A percentile compares a stretch with the other conserved stretches of the same genome.
Evolutionary conservation across 352 stramenopile genomes (phyloP).

Genomic region (Aphanomyces invadans): DNA sequence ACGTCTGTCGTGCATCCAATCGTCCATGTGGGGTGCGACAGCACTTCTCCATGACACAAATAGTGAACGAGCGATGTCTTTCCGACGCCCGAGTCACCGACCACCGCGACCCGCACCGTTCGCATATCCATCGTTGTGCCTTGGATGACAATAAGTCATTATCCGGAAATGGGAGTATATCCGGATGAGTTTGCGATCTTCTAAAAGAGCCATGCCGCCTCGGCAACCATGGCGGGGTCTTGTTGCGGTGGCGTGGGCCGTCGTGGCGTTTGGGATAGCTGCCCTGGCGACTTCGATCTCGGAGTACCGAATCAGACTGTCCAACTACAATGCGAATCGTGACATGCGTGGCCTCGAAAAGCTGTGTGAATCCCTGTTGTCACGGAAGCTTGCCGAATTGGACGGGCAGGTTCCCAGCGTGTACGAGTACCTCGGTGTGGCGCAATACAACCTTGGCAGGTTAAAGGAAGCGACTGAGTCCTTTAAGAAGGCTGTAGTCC

Average conservation of each 20-base stretch:
- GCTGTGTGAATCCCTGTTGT: constrained; percentile 34
- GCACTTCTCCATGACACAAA: constrained; percentile 34
- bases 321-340: constrained; percentile 27
- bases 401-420: constrained; percentile 31
- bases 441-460: constrained; percentile 60
- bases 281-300: neutral
- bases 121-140: constrained; percentile 60
- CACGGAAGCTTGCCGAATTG: constrained; percentile 36
- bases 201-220: neutral
- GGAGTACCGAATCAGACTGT: neutral
- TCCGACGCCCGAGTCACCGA: constrained; percentile 79
- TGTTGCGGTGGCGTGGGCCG: neutral
- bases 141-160: neutral
- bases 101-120: constrained; percentile 65
- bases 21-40: constrained; percentile 48
- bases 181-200: neutral
- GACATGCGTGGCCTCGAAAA: constrained; percentile 47
- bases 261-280: neutral
- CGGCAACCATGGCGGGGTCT: neutral
- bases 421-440: constrained; percentile 60
- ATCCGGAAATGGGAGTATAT: neutral
- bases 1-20: constrained; percentile 78
- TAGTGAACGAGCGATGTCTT: constrained; percentile 70
- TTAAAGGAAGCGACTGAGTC: constrained; percentile 46
- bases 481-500: constrained; percentile 47